Evolutionary conservation across 768 basidiomycete genomes (phyloP).

Genomic region (Kwoniella sp.): DNA sequence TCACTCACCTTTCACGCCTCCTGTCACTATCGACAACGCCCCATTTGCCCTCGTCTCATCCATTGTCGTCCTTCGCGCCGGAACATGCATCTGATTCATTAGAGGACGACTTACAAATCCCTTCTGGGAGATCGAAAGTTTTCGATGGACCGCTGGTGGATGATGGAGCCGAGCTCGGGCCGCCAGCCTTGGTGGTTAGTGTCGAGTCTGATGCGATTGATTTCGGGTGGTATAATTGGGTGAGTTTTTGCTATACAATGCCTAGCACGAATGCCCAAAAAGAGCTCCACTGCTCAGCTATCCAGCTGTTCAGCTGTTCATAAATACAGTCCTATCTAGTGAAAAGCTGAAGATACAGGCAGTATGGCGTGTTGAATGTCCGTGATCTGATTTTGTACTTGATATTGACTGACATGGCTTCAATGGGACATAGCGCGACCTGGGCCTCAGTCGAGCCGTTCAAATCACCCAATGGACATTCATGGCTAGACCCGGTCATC

Average conservation of each 20-base stretch:
- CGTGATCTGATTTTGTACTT: too few relatives aligned
- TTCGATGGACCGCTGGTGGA: conserved; percentile 33
- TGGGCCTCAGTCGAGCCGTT: conserved; percentile 38
- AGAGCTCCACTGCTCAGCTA: too few relatives aligned
- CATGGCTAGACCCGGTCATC: conserved; percentile 42
- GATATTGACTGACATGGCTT: too few relatives aligned
- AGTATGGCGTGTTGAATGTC: too few relatives aligned
- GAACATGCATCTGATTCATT: conserved; percentile 6
- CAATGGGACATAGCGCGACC: conserved; percentile 25
- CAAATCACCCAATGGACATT: conserved; percentile 49
- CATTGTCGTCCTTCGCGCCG: conserved; percentile 20
- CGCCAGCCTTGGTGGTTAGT: conserved; percentile 40
- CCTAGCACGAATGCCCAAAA: too few relatives aligned
- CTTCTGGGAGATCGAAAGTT: conserved; percentile 8
- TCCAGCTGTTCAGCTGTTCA: too few relatives aligned
- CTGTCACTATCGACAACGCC: conserved; percentile 32
- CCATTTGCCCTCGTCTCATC: conserved; percentile 28
- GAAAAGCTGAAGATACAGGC: too few relatives aligned
- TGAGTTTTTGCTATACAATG: conserved; percentile 10
- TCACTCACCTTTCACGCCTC: conserved; percentile 39
- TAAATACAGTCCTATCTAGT: too few relatives aligned
- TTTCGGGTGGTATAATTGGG: conserved; percentile 47
- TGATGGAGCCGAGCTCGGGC: conserved; percentile 38
- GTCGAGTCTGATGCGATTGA: conserved; percentile 47
- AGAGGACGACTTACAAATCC: conserved; percentile 12